Evolutionary conservation across 441 rosid genomes (phyloP).

Genomic region (Mallotus japonicus): DNA sequence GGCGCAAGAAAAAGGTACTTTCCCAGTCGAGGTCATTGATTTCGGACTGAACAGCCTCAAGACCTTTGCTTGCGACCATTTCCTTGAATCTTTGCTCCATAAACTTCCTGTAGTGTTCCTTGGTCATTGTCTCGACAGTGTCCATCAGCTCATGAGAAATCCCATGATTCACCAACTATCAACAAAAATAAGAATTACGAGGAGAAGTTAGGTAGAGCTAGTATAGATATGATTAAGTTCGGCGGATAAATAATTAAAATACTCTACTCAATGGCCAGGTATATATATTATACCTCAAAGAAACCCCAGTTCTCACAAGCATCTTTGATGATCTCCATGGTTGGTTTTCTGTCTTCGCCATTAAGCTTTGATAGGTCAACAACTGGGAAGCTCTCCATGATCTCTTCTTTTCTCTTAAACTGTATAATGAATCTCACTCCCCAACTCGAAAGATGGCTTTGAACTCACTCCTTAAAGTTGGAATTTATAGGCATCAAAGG

Average conservation of each 20-base stretch:
- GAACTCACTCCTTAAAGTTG: no score
- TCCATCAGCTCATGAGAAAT: conserved; percentile 60
- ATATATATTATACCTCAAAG: conserved; percentile 53
- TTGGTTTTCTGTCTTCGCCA: conserved; percentile 56
- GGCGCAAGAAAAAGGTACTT: conserved; percentile 70
- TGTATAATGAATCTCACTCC: no score
- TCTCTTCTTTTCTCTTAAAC: background rate
- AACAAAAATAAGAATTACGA: background rate
- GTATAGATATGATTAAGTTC: no score
- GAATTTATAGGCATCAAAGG: no score
- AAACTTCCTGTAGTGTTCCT: conserved; percentile 70
- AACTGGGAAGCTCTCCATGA: conserved; percentile 68
- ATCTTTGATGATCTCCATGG: conserved; percentile 65
- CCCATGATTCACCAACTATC: conserved; percentile 71
- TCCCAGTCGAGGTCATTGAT: conserved; percentile 90
- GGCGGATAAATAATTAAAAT: no score
- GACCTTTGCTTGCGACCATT: conserved; percentile 56
- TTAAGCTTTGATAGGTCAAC: conserved; percentile 61
- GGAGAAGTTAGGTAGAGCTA: no score
- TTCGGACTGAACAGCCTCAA: conserved; percentile 57
- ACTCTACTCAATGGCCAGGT: no score
- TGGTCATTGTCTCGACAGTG: conserved; percentile 70
- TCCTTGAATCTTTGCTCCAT: conserved; percentile 86
- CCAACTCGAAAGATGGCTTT: no score
- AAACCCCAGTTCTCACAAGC: conserved; percentile 94